Conservation (phyloP, 169 alveolate genomes). For the Amoebophrya sp. region DNA sequence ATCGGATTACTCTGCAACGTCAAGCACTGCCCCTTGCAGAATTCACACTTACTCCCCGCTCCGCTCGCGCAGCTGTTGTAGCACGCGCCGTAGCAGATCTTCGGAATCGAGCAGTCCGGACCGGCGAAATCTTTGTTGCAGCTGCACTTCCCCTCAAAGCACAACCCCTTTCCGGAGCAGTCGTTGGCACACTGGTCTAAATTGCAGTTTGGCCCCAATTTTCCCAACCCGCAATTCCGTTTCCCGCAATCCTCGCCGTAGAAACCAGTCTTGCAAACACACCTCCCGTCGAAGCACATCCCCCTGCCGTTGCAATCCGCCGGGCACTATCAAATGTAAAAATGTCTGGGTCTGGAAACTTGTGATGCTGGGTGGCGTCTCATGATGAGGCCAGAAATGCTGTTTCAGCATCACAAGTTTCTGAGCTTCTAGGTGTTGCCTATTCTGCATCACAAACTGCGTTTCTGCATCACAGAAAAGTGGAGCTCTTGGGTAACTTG, state of each 20-base stretch:
- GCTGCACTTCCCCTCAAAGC: background rate
- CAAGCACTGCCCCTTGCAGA: slow-evolving; percentile 19
- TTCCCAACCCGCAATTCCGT: background rate
- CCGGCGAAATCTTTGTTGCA: background rate
- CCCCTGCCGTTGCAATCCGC: background rate
- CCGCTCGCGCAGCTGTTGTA: too few relatives aligned
- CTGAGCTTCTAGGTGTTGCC: too few relatives aligned
- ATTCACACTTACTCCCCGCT: background rate
- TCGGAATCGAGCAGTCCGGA: slow-evolving; percentile 10
- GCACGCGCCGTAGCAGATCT: background rate
- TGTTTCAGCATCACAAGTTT: too few relatives aligned
- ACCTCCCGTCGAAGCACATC: background rate
- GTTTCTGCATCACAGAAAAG: too few relatives aligned
- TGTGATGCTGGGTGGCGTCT: too few relatives aligned
- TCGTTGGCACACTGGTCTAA: background rate
- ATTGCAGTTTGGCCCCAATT: background rate
- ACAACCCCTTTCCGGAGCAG: background rate
- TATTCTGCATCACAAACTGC: too few relatives aligned
- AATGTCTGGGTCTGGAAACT: too few relatives aligned
- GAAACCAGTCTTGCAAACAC: background rate
- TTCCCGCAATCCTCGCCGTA: background rate
- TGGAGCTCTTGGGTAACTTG: too few relatives aligned
- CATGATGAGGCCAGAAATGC: too few relatives aligned
- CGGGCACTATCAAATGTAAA: too few relatives aligned
- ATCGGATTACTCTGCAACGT: background rate